phyloP scores from a whole-genome alignment of 2,329 filamentous ascomycete genomes.

The Chalara sp. region DNA sequence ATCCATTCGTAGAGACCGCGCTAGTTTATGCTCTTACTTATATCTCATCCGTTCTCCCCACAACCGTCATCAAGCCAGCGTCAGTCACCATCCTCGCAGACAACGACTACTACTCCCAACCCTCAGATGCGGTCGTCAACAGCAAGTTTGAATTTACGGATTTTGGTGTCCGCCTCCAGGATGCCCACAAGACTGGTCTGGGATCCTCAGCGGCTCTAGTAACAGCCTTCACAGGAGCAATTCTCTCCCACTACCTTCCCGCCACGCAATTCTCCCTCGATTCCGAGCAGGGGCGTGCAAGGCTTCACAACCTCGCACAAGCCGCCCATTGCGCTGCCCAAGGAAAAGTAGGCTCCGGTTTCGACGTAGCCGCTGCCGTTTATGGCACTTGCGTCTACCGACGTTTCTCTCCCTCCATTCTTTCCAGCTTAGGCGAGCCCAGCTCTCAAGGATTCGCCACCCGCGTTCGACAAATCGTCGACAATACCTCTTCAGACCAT shows the following conservation, averaged over 20 bases:
- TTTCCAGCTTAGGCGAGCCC: slow-evolving; percentile 60
- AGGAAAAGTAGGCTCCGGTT: slow-evolving; percentile 92
- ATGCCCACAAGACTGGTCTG: slow-evolving; percentile 91
- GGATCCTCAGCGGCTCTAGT: slow-evolving; percentile 93
- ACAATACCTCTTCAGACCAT: slow-evolving; percentile 32
- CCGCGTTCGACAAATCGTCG: slow-evolving; percentile 58
- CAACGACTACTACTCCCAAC: slow-evolving; percentile 91
- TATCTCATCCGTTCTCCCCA: slow-evolving; percentile 40
- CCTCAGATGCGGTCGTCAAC: slow-evolving; percentile 44
- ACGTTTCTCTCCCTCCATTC: slow-evolving; percentile 78
- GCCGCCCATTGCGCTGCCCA: slow-evolving; percentile 92
- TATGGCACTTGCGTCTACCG: slow-evolving; percentile 88
- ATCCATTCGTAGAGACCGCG: slow-evolving; percentile 89
- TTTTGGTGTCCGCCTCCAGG: slow-evolving; percentile 67
- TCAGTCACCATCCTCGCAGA: slow-evolving; percentile 86
- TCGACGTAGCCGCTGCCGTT: slow-evolving; percentile 89
- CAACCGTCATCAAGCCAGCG: slow-evolving; percentile 53
- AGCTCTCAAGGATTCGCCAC: slow-evolving; percentile 60
- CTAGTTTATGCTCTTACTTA: slow-evolving; percentile 84
- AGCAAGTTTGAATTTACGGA: slow-evolving; percentile 50
- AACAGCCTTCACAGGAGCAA: slow-evolving; percentile 72
- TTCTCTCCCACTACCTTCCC: slow-evolving; percentile 71
- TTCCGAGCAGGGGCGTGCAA: slow-evolving; percentile 45
- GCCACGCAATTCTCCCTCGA: slow-evolving; percentile 47
- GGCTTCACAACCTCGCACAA: slow-evolving; percentile 88